A percentile compares a stretch with the other conserved stretches of the same genome.
Evolutionary conservation across 176 grass and related monocot genomes (phyloP).

Genomic region (Oropetium thomaeum): DNA sequence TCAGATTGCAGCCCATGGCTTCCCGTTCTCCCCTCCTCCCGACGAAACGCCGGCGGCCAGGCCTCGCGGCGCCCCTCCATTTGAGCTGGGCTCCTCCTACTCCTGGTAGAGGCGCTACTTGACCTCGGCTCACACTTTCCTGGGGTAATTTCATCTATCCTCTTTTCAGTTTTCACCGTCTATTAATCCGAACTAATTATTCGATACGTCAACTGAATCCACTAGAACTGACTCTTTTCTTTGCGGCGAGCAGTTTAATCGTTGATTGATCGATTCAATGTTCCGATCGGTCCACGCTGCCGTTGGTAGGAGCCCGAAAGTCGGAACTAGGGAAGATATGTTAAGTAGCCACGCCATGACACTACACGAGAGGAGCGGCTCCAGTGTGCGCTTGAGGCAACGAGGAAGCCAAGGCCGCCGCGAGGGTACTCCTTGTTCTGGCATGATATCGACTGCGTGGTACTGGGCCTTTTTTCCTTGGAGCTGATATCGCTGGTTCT

Average conservation of each 20-base stretch:
- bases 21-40: too few relatives aligned
- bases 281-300: neutral
- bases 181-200: neutral
- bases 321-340: constrained; percentile 37
- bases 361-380: constrained; percentile 49
- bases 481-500: too few relatives aligned
- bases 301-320: too few relatives aligned
- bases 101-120: neutral
- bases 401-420: constrained; percentile 31
- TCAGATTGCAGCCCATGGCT: too few relatives aligned
- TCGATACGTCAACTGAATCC: neutral
- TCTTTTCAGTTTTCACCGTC: neutral
- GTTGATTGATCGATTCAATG: neutral
- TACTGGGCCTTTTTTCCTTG: too few relatives aligned
- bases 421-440: too few relatives aligned
- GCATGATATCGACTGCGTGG: too few relatives aligned
- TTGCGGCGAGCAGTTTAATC: neutral
- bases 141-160: neutral
- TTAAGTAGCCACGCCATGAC: constrained; percentile 46
- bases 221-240: neutral
- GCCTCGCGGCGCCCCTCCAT: too few relatives aligned
- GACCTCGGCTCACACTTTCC: neutral
- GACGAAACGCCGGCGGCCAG: too few relatives aligned
- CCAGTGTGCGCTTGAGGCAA: constrained; percentile 30
- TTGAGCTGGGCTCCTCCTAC: neutral